Evolutionary conservation across 2,329 filamentous ascomycete genomes (phyloP), one percentile per base, ranked within the genome.

Genomic region (Talaromyces sp.): DNA sequence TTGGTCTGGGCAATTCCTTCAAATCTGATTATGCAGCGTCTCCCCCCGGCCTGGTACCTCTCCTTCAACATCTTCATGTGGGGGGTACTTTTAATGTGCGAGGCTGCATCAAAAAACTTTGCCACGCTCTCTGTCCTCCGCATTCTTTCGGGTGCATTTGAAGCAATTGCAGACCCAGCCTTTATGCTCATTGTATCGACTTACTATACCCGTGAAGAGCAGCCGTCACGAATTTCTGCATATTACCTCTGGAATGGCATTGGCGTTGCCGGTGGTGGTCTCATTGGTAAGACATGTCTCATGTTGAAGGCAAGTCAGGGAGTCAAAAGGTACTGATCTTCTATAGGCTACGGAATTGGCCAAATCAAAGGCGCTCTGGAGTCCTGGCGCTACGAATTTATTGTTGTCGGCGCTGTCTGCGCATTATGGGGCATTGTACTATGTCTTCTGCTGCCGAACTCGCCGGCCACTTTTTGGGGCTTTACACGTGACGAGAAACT

Each of bases 71-170:
- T 67, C 8, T 58, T 66, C 1, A 52, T 66, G 30, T 68, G 70
- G 72, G 75, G 76, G 0, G 68, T 75, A 60, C 75, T 79, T 59
- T 67, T 79, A 16, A 78, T 79, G 75, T 68, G 76, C 1, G 75
- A 79, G 68, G 79, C 77, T 5, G 79, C 76, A n/a, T 80, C 79
- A 63, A 78, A 75, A 56, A 82, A 80, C 62, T 85, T 85, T 60
- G 75, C 72, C 2, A 77, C 78, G 16, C 75, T 86, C 10, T 80
- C 80, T 23, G 76, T 76, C 4, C 76, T 85, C 34, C 78, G 84
- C 14, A 81, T 82, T 44, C 75, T 86, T n/a, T 79, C 83, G 1
- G 83, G 82, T 4, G 75, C 82, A 7, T 77, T 79, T 3, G 83
- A 85, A 68, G 81, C 82, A 2, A 78, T 76, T 56, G 74, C 79